Conservation (phyloP, 495 filamentous ascomycete genomes). For the Penicillium malachiteum region DNA sequence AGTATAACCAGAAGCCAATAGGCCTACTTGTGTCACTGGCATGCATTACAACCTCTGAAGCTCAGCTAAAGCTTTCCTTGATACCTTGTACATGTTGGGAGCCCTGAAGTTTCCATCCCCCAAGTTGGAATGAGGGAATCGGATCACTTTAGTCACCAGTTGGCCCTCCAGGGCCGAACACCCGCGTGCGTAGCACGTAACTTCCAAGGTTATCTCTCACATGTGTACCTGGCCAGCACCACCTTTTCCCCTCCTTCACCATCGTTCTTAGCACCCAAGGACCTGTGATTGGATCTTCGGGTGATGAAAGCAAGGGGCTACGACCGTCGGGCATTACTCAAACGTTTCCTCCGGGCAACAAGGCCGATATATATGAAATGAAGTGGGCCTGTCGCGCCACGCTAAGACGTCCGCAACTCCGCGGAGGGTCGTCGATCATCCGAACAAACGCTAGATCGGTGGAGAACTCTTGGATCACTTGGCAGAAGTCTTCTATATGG, state of each 20-base stretch:
- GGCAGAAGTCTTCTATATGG: too few species aligned
- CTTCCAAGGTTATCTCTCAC: too few species aligned
- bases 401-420: background rate
- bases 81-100: background rate
- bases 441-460: background rate
- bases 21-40: background rate
- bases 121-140: background rate
- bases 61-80: background rate
- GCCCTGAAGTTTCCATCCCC: background rate
- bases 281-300: too few species aligned
- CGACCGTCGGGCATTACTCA: background rate
- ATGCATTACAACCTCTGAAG: background rate
- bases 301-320: too few species aligned
- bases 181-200: too few species aligned
- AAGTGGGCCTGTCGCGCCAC: background rate
- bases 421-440: background rate
- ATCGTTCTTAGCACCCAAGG: too few species aligned
- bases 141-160: background rate
- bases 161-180: too few species aligned
- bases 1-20: too few species aligned
- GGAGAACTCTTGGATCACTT: background rate
- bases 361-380: background rate
- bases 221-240: too few species aligned
- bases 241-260: too few species aligned
- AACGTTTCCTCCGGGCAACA: background rate